Base-by-base conservation (phyloP, 495 filamentous ascomycete genomes). In the Talaromyces wortmannii region DNA sequence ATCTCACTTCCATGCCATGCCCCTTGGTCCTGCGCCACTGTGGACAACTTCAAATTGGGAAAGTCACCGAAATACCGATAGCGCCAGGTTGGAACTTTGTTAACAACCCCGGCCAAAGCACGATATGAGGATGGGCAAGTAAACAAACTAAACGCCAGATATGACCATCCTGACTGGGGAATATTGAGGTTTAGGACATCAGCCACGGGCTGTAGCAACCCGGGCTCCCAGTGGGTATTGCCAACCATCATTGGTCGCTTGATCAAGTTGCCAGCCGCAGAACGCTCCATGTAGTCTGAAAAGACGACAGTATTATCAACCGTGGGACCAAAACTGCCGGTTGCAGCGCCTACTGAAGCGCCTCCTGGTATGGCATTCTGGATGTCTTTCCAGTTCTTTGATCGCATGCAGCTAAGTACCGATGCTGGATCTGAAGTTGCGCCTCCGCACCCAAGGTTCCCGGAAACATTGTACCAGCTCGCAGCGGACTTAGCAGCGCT, bases 61-160 rank as follows among this genome's bases (percentile, higher is more conserved):
- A 72, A 82, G 47, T 73, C 77, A 0, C 78, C 79, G 12, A 67
- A 66, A 50, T 79, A 79, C 52, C 74, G 63, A 57, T 78, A 83
- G n/a, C 78, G 68, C 59, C 70, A 81, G 4, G 71, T 78, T 13
- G 73, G 70, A 13, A 40, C 36, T 40, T 40, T 40, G 36, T 40
- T 40, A 40, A 40, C 36, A 8, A 56, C 8, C 16, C 58, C 36
- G 11, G 47, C 31, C 29, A 48, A 15, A 5, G 47, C 45, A 7
- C 52, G 15, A 16, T 52, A 7, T 17, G 32, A 17, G 10, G 43
- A 48, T 6, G 48, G 57, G 18, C 57, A 59, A 23, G 45, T 55
- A 18, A 59, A 59, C 8, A 40, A 13, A 40, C 36, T 40, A 40
- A 40, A 40, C 36, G 13, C 13, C 36, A 40, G 13, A 13, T 10